A percentile compares a stretch with the other conserved stretches of the same genome.
phyloP scores from a whole-genome alignment of 805 yeast species.

The Yarrowia osloensis region DNA sequence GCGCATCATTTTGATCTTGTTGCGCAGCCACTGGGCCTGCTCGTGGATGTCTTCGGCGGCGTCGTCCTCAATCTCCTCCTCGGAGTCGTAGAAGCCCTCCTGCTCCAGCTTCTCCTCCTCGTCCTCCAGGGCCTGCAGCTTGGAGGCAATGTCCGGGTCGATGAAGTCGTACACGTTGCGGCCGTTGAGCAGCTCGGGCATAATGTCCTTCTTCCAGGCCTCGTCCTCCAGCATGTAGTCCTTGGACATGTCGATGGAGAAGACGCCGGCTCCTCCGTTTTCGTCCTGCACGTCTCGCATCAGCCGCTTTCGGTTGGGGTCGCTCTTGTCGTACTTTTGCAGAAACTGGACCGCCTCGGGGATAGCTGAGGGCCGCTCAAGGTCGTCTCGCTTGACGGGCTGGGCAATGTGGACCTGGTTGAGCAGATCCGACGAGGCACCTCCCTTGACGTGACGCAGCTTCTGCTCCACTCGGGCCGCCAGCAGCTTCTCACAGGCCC shows the following conservation, averaged over 20 bases:
- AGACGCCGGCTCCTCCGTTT: slow-evolving; percentile 99
- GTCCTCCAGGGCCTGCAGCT: slow-evolving; percentile 91
- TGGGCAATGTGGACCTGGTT: slow-evolving; percentile 94
- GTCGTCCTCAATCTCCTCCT: slow-evolving; percentile 64
- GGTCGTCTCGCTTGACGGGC: slow-evolving; percentile 86
- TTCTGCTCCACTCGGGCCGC: slow-evolving; percentile 96
- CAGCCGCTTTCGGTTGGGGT: slow-evolving; percentile 77
- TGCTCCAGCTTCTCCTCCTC: slow-evolving; percentile 92
- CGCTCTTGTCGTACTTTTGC: slow-evolving; percentile 72
- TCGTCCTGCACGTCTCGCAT: slow-evolving; percentile 90
- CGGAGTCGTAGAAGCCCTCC: slow-evolving; percentile 95
- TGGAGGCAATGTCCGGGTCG: slow-evolving; percentile 92
- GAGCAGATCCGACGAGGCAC: slow-evolving; percentile 82
- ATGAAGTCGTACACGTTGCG: slow-evolving; percentile 95
- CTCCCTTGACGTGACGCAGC: slow-evolving; percentile 65
- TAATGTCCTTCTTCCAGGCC: slow-evolving; percentile 94
- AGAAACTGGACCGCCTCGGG: slow-evolving; percentile 67
- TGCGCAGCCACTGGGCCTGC: slow-evolving; percentile 94
- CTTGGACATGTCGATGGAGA: slow-evolving; percentile 88
- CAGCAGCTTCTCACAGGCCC: slow-evolving; percentile 94
- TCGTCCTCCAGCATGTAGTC: slow-evolving; percentile 91
- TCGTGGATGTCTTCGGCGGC: slow-evolving; percentile 69
- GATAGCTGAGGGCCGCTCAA: slow-evolving; percentile 69
- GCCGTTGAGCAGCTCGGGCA: slow-evolving; percentile 97
- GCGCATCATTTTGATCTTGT: slow-evolving; percentile 91